Evolutionary conservation across 345 rosid species (phyloP).

Genomic region (Anacardium occidentale): DNA sequence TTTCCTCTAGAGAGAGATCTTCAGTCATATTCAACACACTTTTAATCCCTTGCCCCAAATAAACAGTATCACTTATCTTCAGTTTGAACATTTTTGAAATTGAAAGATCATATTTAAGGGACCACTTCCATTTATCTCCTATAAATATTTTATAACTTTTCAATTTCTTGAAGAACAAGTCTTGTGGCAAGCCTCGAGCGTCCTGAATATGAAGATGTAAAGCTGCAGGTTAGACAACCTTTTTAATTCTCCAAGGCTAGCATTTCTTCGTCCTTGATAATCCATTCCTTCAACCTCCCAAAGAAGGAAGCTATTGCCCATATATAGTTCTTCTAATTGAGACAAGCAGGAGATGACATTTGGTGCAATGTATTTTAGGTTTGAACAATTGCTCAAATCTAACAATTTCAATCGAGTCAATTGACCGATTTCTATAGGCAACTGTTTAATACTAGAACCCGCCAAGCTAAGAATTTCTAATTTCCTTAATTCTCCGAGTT

Average conservation of each 20-base stretch:
- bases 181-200: conserved; percentile 5
- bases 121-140: conserved; percentile 1
- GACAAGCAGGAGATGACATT: conserved; percentile 17
- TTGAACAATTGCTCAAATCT: conserved; percentile 18
- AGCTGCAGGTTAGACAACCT: conserved; percentile 11
- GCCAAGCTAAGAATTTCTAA: conserved; percentile 9
- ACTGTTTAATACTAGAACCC: conserved; percentile 2
- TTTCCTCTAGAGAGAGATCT: no score
- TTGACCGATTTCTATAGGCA: conserved; percentile 20
- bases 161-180: not conserved
- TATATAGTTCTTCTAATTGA: conserved; percentile 25
- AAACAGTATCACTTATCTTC: no score
- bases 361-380: conserved; percentile 23
- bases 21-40: no score
- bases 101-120: not conserved
- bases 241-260: conserved; percentile 25
- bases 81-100: not conserved
- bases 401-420: conserved; percentile 16
- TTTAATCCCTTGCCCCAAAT: no score
- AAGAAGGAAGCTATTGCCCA: conserved; percentile 8
- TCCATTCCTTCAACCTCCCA: conserved; percentile 22
- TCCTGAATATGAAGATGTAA: conserved; percentile 6
- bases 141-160: not conserved
- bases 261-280: not conserved
- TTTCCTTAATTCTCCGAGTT: conserved; percentile 8